A percentile compares a stretch with the other conserved stretches of the same genome.
phyloP scores from a whole-genome alignment of 371 early-diverging fungal species.

The Fennellomyces sp. region DNA sequence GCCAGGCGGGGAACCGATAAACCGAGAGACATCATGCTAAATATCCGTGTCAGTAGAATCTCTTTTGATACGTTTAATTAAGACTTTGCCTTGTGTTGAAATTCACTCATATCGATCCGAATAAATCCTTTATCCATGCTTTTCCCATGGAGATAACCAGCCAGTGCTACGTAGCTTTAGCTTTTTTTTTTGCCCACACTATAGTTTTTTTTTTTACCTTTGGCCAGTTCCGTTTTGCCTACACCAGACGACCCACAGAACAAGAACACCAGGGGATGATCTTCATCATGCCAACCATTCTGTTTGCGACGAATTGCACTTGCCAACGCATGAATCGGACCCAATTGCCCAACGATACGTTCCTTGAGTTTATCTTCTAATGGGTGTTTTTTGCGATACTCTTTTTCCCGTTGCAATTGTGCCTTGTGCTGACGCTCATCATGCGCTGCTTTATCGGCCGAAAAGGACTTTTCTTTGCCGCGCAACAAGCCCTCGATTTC shows the following conservation, averaged over 20 bases:
- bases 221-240: conserved; percentile 77
- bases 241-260: conserved; percentile 77
- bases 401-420: conserved; percentile 49
- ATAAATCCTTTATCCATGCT: conserved; percentile 59
- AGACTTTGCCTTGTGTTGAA: conserved; percentile 46
- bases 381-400: conserved; percentile 56
- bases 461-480: conserved; percentile 39
- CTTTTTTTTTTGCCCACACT: conserved; percentile 26
- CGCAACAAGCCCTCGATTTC: conserved; percentile 43
- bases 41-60: neutral
- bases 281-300: conserved; percentile 68
- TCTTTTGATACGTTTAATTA: conserved; percentile 1
- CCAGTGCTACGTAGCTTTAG: conserved; percentile 30
- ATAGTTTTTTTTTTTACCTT: conserved; percentile 39
- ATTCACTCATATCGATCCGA: conserved; percentile 76
- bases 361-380: conserved; percentile 53
- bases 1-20: conserved; percentile 74
- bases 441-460: conserved; percentile 44
- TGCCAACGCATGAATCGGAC: conserved; percentile 63
- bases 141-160: conserved; percentile 54
- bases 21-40: conserved; percentile 65
- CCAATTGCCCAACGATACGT: conserved; percentile 67
- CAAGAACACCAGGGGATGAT: conserved; percentile 74
- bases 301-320: conserved; percentile 66
- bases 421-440: conserved; percentile 43